phyloP scores from a whole-genome alignment of 106 monocot genomes.

The Platanthera guangdongensis region DNA sequence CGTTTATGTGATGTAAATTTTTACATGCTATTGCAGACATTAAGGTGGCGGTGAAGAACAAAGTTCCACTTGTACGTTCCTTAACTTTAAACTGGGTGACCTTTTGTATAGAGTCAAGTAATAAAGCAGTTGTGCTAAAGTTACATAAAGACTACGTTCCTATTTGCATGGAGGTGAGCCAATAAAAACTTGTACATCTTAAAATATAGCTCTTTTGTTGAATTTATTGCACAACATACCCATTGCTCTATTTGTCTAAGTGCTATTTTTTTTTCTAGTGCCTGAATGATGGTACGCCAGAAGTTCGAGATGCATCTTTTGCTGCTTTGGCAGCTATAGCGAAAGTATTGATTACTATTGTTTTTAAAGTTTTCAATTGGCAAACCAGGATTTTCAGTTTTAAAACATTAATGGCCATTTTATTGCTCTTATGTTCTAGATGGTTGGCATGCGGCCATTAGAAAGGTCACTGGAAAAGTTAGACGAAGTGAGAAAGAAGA shows the following conservation, averaged over 20 bases:
- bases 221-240: not conserved
- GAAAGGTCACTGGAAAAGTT: conserved; percentile 93
- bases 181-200: not conserved
- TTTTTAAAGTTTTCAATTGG: not conserved
- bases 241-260: not conserved
- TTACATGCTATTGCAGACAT: conserved; percentile 50
- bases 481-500: conserved; percentile 96
- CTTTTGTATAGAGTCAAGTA: conserved; percentile 90
- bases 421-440: conserved; percentile 34
- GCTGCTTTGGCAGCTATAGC: conserved; percentile 84
- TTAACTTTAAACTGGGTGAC: conserved; percentile 89
- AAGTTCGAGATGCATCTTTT: conserved; percentile 98
- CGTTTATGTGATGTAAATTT: not conserved
- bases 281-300: conserved; percentile 96
- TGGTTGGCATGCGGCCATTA: conserved; percentile 93
- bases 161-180: conserved; percentile 93
- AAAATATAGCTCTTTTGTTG: not conserved
- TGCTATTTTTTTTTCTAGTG: conserved; percentile 33
- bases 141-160: conserved; percentile 98
- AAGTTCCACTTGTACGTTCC: conserved; percentile 94
- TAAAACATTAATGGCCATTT: not conserved
- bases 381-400: not conserved
- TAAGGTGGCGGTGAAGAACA: conserved; percentile 85
- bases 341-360: conserved; percentile 38
- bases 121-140: conserved; percentile 84